Base-by-base conservation (phyloP, 148 eudicot genomes). In the Hydrangea macrophylla region DNA sequence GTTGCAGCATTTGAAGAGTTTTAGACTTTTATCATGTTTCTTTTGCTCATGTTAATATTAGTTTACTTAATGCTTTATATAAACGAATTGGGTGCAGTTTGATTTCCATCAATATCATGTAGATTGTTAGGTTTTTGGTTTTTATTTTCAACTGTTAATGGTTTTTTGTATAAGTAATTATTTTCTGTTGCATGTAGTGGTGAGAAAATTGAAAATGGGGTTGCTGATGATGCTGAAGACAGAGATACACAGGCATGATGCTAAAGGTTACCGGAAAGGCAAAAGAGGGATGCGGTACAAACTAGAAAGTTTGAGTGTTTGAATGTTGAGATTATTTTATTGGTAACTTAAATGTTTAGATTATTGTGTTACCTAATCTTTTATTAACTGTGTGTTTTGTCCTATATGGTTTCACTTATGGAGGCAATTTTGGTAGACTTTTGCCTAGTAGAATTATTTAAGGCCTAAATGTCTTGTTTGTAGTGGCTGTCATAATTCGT, bases 141-240 rank as follows among this genome's bases (percentile, higher is more conserved):
- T 8, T 40, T 40, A 20, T 36, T 68, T 30, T 57, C 28, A 7
- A 32, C 63, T 42, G 55, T 42, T 42, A 69, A 59, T 57, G 61
- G 17, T 51, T 28, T 32, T 25, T 23, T 37, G 28, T n/a, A 20
- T 62, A 44, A 60, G 45, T 72, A 55, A 25, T 30, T 32, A 24
- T 20, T 77, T 55, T 63, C 28, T 54, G 64, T 62, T 8, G 55
- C 23, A 9, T 50, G 30, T 69, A 86, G 87, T 76, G 86, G 61
- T 62, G 91, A 80, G 70, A 68, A 79, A 45, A 58, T 59, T 42
- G 92, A 83, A 81, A 73, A 75, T 64, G 79, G 58, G 36, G 58
- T 58, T 66, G 56, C 75, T 35, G 83, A 51, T 64, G 87, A 76
- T 80, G 75, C 56, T 77, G 84, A 80, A 74, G 71, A 50, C 60